phyloP scores from a whole-genome alignment of 2,329 filamentous ascomycete genomes.

The Ophiocordyceps camponoti-floridani region DNA sequence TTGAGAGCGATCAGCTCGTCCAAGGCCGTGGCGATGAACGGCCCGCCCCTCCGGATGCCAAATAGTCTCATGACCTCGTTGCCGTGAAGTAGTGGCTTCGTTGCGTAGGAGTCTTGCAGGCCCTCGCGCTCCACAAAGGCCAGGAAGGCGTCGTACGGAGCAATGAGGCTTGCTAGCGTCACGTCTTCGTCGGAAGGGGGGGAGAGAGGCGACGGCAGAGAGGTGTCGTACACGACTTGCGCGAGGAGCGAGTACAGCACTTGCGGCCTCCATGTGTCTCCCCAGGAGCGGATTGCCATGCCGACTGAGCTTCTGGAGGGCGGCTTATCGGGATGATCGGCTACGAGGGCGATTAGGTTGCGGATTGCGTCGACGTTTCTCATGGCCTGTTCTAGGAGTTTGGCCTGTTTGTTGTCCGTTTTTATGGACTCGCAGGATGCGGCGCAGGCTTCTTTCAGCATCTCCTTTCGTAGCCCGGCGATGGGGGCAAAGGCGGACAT shows the following conservation, averaged over 20 bases:
- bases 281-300: conserved; percentile 6
- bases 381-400: conserved; percentile 3
- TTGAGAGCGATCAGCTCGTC: conserved; percentile 4
- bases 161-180: background rate
- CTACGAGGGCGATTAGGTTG: background rate
- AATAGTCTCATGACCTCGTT: conserved; percentile 3
- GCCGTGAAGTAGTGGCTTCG: conserved; percentile 3
- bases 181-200: conserved; percentile 1
- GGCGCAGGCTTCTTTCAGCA: conserved; percentile 1
- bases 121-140: background rate
- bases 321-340: background rate
- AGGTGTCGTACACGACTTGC: background rate
- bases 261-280: conserved; percentile 4
- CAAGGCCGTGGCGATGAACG: conserved; percentile 2
- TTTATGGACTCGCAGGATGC: conserved; percentile 2
- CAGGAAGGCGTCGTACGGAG: conserved; percentile 1
- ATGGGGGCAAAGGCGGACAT: conserved; percentile 5
- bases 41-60: conserved; percentile 3
- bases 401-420: conserved; percentile 2
- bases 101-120: background rate
- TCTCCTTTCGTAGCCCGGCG: conserved; percentile 1
- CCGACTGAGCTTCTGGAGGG: conserved; percentile 3
- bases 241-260: conserved; percentile 4
- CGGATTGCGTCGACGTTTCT: conserved; percentile 3
- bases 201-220: background rate